Evolutionary conservation across 495 filamentous ascomycete species (phyloP), one percentile per base, ranked within the genome.

Genomic region (Pyronema omphalodes): DNA sequence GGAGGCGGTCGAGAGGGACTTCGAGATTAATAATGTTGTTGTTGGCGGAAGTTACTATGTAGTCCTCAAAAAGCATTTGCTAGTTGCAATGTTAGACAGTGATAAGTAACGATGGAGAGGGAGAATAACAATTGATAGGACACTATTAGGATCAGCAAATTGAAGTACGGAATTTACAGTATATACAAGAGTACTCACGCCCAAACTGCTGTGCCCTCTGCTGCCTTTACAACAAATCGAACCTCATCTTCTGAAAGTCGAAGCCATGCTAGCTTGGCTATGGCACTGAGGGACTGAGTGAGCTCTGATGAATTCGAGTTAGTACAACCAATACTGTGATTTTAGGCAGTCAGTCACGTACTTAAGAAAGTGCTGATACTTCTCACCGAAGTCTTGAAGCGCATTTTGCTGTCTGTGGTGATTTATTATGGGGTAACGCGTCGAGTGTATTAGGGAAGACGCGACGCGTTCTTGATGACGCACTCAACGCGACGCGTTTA

Each of bases 151-250:
- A 8, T 8, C 7, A 46, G 37, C 56, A 37, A 29, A 17, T 7
- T 29, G 29, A 51, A 18, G 9, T 19, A 44, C 19, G 19, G n/a
- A 34, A 29, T 29, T 29, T 29, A 29, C 23, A 29, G 5, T 29
- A 29, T 29, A 29, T 29, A 29, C 2, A 6, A 29, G 51, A 52
- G 15, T 19, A 75, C 85, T 61, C 73, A 94, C 88, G 88, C 84
- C 91, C 93, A 98, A 34, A 96, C 91, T 74, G 95, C 88, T 9
- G 87, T 87, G 18, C 91, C 87, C 60, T 83, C 80, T 6, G 88
- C 9, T 15, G 86, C 57, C 94, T 88, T 64, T 94, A 83, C 35
- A 53, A 93, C 95, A 71, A 98, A 94, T 59, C 86, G 87, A 54
- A 93, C 76, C 17, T 81, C 78, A 49, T 88, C 79, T 66, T 85